Base-by-base conservation (phyloP, 148 eudicot genomes). In the Nepenthes gracilis region DNA sequence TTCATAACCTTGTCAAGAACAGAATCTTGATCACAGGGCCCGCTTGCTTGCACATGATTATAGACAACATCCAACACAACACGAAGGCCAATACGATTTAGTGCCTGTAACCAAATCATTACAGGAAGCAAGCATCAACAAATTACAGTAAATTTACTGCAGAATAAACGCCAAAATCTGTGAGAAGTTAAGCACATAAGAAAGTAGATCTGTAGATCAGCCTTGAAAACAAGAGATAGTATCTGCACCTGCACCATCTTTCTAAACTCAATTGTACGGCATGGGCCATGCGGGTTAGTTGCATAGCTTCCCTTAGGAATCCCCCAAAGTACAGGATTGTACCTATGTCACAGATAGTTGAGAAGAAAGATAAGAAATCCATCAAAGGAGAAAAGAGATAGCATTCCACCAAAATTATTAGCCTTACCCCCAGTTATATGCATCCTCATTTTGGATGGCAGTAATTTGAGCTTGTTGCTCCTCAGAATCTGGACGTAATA, bases 281-380 rank as follows among this genome's bases (percentile, higher is more conserved):
- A 64, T 51, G 85, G 77, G 58, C 99, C 99, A 72, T 78, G 74
- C 38, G 99, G 92, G 69, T 93, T 66, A 67, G 81, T 81, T 60
- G 99, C 95, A 83, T 93, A 93, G 77, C 96, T 89, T 81, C 99
- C 99, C 82, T 93, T 88, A 38, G 99, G 99, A 53, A 88, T 87
- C 63, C 99, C 99, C 95, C 96, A 93, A 35, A 93, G 72, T 67
- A 93, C 89, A 67, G 99, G 96, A 68, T 93, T 80, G 68, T 93
- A 88, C 53, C 96, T 88, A 64, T 52, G 47, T 47, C 55, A 55
- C 35, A 53, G 35, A 73, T 51, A 64, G 67, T 60, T 7, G 62
- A 60, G 45, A 65, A 32, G 38, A 56, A 64, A 36, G 13, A 43
- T 62, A 14, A 56, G 58, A 15, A 14, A 50, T 53, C 40, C 8